Conservation (phyloP, 495 filamentous ascomycete genomes). For the Penicillium steckii region DNA sequence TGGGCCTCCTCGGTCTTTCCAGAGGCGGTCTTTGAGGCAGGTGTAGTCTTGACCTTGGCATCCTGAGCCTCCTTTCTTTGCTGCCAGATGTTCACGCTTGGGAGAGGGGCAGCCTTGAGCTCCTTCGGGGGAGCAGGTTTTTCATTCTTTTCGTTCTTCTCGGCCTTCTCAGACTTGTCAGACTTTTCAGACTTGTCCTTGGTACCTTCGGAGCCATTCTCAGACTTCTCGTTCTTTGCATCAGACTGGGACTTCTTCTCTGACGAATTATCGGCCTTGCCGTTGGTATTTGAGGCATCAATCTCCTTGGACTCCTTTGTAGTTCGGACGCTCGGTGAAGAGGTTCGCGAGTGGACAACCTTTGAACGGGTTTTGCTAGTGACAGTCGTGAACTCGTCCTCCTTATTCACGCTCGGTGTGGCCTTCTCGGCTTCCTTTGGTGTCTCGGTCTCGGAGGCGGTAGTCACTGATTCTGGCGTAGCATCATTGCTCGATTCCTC, state of each 20-base stretch:
- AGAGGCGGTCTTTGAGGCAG: slow-evolving; percentile 28
- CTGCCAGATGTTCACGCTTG: slow-evolving; percentile 83
- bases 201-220: slow-evolving; percentile 26
- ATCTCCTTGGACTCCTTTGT: slow-evolving; percentile 69
- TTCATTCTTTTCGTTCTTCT: slow-evolving; percentile 49
- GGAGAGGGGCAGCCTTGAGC: slow-evolving; percentile 77
- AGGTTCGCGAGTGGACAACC: slow-evolving; percentile 53
- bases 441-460: slow-evolving; percentile 24
- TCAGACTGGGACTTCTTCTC: slow-evolving; percentile 66
- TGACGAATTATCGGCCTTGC: slow-evolving; percentile 60
- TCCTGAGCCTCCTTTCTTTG: slow-evolving; percentile 69
- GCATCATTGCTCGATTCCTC: slow-evolving; percentile 28
- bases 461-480: slow-evolving; percentile 18
- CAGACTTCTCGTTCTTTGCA: slow-evolving; percentile 31
- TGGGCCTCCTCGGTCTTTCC: slow-evolving; percentile 40
- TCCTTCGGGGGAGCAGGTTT: slow-evolving; percentile 58
- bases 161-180: slow-evolving; percentile 22
- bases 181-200: slow-evolving; percentile 43
- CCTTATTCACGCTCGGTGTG: slow-evolving; percentile 25
- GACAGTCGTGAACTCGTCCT: slow-evolving; percentile 32
- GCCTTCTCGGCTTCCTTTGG: slow-evolving; percentile 28
- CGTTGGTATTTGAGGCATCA: slow-evolving; percentile 65
- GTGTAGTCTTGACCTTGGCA: slow-evolving; percentile 59
- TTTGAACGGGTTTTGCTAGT: slow-evolving; percentile 35
- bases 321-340: slow-evolving; percentile 65